Base-by-base conservation (phyloP, 768 basidiomycete genomes). In the Phaeotremella skinneri region DNA sequence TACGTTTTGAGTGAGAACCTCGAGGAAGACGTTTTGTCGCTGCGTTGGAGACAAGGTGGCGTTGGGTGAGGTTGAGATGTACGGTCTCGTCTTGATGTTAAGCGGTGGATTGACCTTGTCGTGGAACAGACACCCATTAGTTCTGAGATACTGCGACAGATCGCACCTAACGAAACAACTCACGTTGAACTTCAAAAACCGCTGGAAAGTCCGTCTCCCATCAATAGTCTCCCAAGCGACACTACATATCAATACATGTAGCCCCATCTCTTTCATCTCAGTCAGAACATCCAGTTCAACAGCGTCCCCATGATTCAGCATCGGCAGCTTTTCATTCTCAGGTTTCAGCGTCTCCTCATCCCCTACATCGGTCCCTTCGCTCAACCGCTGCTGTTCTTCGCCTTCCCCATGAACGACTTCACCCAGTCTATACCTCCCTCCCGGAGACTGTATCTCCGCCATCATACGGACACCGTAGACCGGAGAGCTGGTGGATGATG, bases 61-160 rank as follows among this genome's bases (percentile, higher is more conserved):
- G 21, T 87, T 83, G 0, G 90, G 87, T 0, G 89, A 86, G 52
- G 82, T 83, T 0, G 89, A 83, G 1, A 81, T 70, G 73, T 96
- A 90, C 0, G 94, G 90, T 75, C 93, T 93, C 14, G 92, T 96
- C 78, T 94, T 94, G 58, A 97, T 92, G 0, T 90, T 90, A 14
- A 97, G 80, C 0, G 93, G 93, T 66, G 94, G 93, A n/a, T 86
- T 87, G 25, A 92, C 91, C 90, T 94, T 64, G 21, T 49, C 60
- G 32, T 16, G 16, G 45, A 52, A 14, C 11, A n/a, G n/a, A n/a
- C n/a, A n/a, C n/a, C n/a, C n/a, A n/a, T 49, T 37, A 59, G 37
- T 42, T 25, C 31, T 21, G n/a, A 23, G 32, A 25, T 27, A 4
- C 20, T n/a, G 25, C 7, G 32, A 7, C 23, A 43, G 5, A 11